Evolutionary conservation across 768 basidiomycete genomes (phyloP), one percentile per base, ranked within the genome.

Genomic region (Tricholoma saponaceum): DNA sequence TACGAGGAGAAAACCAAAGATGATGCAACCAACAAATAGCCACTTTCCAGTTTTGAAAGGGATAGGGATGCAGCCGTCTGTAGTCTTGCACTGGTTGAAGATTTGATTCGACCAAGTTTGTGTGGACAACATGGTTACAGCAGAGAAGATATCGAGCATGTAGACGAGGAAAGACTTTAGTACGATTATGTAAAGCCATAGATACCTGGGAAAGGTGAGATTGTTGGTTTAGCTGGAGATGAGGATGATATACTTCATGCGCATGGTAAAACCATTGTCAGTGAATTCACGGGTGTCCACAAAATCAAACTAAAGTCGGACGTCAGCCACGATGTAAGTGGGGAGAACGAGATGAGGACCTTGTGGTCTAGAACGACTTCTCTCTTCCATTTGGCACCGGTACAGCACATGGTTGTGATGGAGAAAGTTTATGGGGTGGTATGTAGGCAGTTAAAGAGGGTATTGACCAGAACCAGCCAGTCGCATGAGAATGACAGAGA

Each of bases 351-450:
- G 18, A 53, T 26, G 16, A 39, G 44, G 55, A 94, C 96, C 83
- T 98, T 99, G 76, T 98, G 97, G 76, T 98, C 97, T 55, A 91
- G 92, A 46, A 98, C 95, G 65, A 90, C 83, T 80, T 98, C 97
- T 69, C 95, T 83, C 79, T 98, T 98, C 97, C 95, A 97, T 64
- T 90, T 85, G 43, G 89, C 79, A 66, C 86, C 91, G 64, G 28
- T 30, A 10, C n/a, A n/a, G n/a, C 86, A 83, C 53, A 60, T 66
- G 55, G 23, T 59, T 58, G 58, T 57, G 23, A 54, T 58, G 55
- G 56, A 58, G n/a, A n/a, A n/a, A n/a, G n/a, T n/a, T n/a, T n/a
- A n/a, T n/a, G n/a, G n/a, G n/a, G n/a, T n/a, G n/a, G n/a, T n/a
- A n/a, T n/a, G n/a, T n/a, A n/a, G n/a, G 57, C 55, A 62, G 59